Evolutionary conservation across 108 stramenopile genomes (phyloP).

Genomic region (Bacterosira constricta): DNA sequence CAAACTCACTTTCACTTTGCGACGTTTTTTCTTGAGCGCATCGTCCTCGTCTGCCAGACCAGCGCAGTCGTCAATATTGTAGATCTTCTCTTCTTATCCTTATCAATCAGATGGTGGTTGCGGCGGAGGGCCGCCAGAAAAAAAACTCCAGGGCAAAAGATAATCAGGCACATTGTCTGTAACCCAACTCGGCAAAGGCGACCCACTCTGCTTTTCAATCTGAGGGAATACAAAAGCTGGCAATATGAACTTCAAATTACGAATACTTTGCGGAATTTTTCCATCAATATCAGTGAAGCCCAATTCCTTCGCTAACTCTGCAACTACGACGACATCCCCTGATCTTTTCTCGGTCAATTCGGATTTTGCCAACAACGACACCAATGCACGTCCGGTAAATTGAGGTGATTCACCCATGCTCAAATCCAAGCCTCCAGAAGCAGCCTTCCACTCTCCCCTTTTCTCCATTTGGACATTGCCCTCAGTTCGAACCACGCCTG

Average conservation of each 20-base stretch:
- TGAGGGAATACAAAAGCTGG: conserved; percentile 74
- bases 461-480: conserved; percentile 65
- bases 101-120: too few relatives aligned
- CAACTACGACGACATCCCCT: conserved; percentile 82
- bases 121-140: conserved; percentile 69
- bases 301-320: conserved; percentile 87
- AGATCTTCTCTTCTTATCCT: too few relatives aligned
- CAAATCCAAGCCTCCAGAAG: conserved; percentile 63
- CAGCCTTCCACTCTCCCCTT: conserved; percentile 76
- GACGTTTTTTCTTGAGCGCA: too few relatives aligned
- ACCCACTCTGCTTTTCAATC: conserved; percentile 64
- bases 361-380: conserved; percentile 45
- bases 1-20: too few relatives aligned
- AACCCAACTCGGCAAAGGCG: conserved; percentile 54
- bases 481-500: conserved; percentile 89
- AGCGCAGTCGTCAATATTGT: too few relatives aligned
- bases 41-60: too few relatives aligned
- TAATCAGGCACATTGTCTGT: conserved; percentile 65
- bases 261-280: conserved; percentile 63
- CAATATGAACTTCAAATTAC: conserved; percentile 63
- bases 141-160: conserved; percentile 66
- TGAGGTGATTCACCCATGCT: conserved; percentile 63
- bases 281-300: conserved; percentile 83
- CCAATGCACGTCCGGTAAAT: conserved; percentile 72
- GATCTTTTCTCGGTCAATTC: conserved; percentile 54